Evolutionary conservation across 2,329 filamentous ascomycete genomes (phyloP), one percentile per base, ranked within the genome.

Genomic region (Neopestalotiopsis clavispora): DNA sequence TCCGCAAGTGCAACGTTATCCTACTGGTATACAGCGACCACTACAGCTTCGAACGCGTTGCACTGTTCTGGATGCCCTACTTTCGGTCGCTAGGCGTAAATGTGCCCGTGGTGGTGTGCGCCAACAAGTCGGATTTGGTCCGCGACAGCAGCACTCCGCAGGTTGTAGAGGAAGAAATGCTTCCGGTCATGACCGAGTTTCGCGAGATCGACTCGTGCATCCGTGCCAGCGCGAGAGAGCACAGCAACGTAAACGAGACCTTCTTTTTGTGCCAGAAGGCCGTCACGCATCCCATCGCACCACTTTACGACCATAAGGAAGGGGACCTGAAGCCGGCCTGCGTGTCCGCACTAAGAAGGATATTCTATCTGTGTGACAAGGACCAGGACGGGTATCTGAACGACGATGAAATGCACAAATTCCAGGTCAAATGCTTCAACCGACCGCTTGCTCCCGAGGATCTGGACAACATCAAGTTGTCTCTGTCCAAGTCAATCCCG

Each of bases 191-290:
- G 96, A 92, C 93, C 70, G 96, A 99, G 82, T 99, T 98, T 82
- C 95, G 97, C 78, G 96, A 98, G 80, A 98, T 99, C 72, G 96
- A 99, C 79, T 97, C 95, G 0, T 99, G 96, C 81, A 98, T 99
- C 78, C 89, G 96, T 68, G 94, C 95, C 9, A 98, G 95, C 80
- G 94, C 95, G 23, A 90, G 94, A 74, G 94, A 97, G 76, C 94
- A 97, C 77, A 91, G 92, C 75, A 98, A 98, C 80, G 93, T 98
- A 78, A 97, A 97, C 79, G 95, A 95, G 80, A 94, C 95, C 69
- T 98, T 99, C 83, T 98, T 97, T 77, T 90, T 99, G 14, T 99
- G 96, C 80, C 96, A 99, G 80, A 98, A 98, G 78, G 96, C 96
- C 20, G 95, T 99, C 74, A 98, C 95, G 2, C 95, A 98, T 79